Evolutionary conservation across 768 basidiomycete genomes (phyloP).

Genomic region (Plicaturopsis crispa): DNA sequence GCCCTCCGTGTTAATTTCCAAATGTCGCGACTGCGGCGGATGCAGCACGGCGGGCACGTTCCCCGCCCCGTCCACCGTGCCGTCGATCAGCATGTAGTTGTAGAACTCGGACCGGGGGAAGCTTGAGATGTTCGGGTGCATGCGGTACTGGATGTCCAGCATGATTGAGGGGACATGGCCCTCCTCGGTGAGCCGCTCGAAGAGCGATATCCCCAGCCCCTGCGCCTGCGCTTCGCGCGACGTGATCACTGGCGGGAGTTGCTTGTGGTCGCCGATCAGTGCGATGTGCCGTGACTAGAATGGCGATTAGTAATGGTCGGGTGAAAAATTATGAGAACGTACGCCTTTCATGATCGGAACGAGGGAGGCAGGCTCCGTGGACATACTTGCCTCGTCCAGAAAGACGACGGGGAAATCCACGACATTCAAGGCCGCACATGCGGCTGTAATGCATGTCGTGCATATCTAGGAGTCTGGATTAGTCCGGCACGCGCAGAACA

Average conservation of each 20-base stretch:
- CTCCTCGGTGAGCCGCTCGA: conserved; percentile 85
- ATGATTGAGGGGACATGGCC: conserved; percentile 83
- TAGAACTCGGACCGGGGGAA: conserved; percentile 89
- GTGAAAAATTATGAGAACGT: conserved; percentile 34
- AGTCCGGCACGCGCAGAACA: conserved; percentile 3
- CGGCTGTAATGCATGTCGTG: conserved; percentile 82
- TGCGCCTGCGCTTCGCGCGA: conserved; percentile 66
- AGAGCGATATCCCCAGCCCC: conserved; percentile 76
- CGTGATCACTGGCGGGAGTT: conserved; percentile 82
- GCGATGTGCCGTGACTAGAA: conserved; percentile 71
- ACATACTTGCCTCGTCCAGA: conserved; percentile 94
- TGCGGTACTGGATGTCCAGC: conserved; percentile 92
- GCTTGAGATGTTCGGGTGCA: conserved; percentile 85
- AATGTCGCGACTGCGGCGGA: conserved; percentile 56
- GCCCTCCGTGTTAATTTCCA: conserved; percentile 31
- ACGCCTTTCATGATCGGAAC: conserved; percentile 94
- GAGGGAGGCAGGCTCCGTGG: conserved; percentile 86
- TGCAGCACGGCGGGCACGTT: conserved; percentile 38
- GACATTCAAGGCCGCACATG: conserved; percentile 53
- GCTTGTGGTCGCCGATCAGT: conserved; percentile 96
- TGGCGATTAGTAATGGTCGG: too few species aligned
- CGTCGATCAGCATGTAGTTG: conserved; percentile 58
- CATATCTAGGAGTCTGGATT: conserved; percentile 48
- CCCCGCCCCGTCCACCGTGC: conserved; percentile 53
- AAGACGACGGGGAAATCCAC: conserved; percentile 91